Evolutionary conservation across 129 eudicot genomes (phyloP).

Genomic region (Kitagawia praeruptora): DNA sequence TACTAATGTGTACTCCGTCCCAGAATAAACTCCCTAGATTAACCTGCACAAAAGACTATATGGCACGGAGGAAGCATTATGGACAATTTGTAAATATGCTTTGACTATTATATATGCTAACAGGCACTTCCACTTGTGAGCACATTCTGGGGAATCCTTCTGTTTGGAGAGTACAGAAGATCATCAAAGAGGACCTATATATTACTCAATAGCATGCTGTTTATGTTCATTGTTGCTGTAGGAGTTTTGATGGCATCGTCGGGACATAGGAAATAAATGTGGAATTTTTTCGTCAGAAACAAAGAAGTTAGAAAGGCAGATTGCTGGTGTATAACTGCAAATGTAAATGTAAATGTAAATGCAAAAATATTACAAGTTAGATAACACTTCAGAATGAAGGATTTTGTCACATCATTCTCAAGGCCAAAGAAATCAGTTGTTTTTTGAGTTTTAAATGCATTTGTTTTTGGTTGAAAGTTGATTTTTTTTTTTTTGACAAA

Average conservation of each 20-base stretch:
- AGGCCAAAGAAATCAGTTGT: too few relatives aligned
- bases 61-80: neutral
- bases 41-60: too few relatives aligned
- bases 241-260: constrained; percentile 84
- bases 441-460: too few relatives aligned
- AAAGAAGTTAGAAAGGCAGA: neutral
- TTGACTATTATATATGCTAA: neutral
- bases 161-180: constrained; percentile 81
- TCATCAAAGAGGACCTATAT: constrained; percentile 68
- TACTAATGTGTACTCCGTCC: neutral
- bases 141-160: constrained; percentile 81
- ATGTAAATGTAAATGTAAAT: neutral
- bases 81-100: neutral
- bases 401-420: neutral
- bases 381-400: too few relatives aligned
- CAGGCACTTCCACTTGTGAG: constrained; percentile 95
- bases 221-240: constrained; percentile 75
- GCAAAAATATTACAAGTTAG: neutral
- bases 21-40: neutral
- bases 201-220: constrained; percentile 55
- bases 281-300: neutral
- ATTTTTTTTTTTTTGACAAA: too few relatives aligned
- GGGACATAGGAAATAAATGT: constrained; percentile 48
- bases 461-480: too few relatives aligned
- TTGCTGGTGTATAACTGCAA: neutral